Evolutionary conservation across 352 stramenopile species (phyloP), one percentile per base, ranked within the genome.

Genomic region (Phytophthora citricola): DNA sequence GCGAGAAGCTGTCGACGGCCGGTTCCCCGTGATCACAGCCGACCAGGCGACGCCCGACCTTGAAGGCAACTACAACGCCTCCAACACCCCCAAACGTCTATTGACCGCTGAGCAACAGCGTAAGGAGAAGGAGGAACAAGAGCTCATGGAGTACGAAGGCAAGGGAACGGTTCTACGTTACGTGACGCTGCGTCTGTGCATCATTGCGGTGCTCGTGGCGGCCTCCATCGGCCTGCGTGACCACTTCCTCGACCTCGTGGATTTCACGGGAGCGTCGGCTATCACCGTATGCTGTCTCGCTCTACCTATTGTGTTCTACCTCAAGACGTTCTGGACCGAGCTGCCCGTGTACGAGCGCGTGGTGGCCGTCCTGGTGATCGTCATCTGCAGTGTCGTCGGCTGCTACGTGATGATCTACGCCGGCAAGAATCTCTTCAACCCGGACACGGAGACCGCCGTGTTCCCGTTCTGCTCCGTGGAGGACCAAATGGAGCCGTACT

Each of bases 211-310:
- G 40, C 38, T 71, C 24, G 51, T 66, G 39, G 63, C 34, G 36
- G 68, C 34, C 7, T 72, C 68, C 20, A 75, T 75, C 20, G 62
- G 56, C 3, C 56, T 75, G 11, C 55, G 51, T 9, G 63, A 75
- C 46, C 49, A 72, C 51, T 75, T 75, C 58, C 63, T 73, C 43
- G 75, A 80, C 49, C 59, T 83, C 27, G 55, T 73, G n/a, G 75
- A 83, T 46, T 83, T 83, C 44, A 73, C 75, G 20, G 75, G 75
- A 5, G 72, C 75, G 3, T 79, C 72, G 41, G 55, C 65, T 44
- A 79, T 74, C 26, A 69, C 72, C 0, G 54, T 78, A 11, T 79
- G 69, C 60, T 83, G 75, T 51, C 76, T 81, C 10, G 73, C 76
- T 15, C 29, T 83, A 31, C 75, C 75, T 2, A 76, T 81, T 45